Evolutionary conservation across 495 filamentous ascomycete species (phyloP), one percentile per base, ranked within the genome.

Genomic region (Glarea lozoyensis): DNA sequence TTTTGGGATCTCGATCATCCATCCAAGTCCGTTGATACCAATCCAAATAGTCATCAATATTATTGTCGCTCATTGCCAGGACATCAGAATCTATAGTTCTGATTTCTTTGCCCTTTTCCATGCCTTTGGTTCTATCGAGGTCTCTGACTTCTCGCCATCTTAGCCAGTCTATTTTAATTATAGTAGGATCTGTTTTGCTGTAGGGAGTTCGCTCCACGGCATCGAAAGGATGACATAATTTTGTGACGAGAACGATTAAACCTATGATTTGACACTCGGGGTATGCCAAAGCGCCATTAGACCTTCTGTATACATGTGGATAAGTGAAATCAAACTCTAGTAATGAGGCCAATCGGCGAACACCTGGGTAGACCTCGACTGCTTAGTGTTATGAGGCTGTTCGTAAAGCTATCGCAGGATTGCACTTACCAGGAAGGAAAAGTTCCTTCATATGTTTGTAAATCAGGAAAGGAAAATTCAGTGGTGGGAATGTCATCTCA

Each of bases 11-110:
- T 10, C 54, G 52, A 13, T 72, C 62, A 41, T 76, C 69, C 35
- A 83, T 55, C 75, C 81, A 93, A 21, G 67, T 86, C 50, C 74
- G 72, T 56, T 90, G 81, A 54, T 86, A 94, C 84, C 86, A 96
- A 58, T 89, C 78, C 69, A 98, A 68, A 46, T 94, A 94, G 37
- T 83, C 73, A 48, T 92, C 82, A 40, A 96, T 57, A 45, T 93
- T 75, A 9, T 66, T 56, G 13, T 70, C 67, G 1, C 63, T 70
- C 82, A 96, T 82, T 2, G 59, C 55, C 46, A 88, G 75, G 2
- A 86, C 68, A 38, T 93, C 82, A 1, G 67, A 60, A 16, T 90
- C 79, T 4, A 68, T 76, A 39, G 86, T 60, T 7, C 73, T 57
- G 30, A 58, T 42, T 30, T 52, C 46, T 16, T 55, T 34, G 2